These are phyloP conservation scores for Penicillium desertorum DNA, from an alignment of 495 filamentous ascomycete genomes.

Conservation along the genomic window DNA sequence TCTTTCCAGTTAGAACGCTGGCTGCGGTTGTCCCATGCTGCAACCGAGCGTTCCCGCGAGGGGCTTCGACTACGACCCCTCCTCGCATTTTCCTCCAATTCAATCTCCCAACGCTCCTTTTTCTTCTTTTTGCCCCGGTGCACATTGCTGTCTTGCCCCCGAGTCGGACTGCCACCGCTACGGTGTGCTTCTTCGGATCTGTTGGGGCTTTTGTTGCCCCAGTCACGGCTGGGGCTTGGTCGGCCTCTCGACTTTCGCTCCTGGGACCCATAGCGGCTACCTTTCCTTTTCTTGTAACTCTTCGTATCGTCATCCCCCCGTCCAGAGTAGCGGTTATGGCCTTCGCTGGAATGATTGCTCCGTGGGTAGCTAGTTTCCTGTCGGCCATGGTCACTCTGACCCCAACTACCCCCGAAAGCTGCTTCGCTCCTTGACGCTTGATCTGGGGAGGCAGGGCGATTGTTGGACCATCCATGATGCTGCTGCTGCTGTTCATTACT, in stretches of 20 bases:
- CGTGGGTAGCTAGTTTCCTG: neutral
- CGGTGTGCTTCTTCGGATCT: neutral
- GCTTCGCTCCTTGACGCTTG: neutral
- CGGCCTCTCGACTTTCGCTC: neutral
- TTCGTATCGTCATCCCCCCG: neutral
- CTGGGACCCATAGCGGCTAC: neutral
- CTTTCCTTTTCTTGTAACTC: neutral
- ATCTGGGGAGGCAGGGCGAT: neutral
- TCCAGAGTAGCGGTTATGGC: neutral
- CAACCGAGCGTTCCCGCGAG: neutral
- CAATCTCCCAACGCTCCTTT: neutral
- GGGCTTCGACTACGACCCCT: neutral
- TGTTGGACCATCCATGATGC: neutral
- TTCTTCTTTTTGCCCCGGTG: neutral
- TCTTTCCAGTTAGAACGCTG: neutral
- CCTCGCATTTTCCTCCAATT: neutral
- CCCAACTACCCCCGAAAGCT: neutral
- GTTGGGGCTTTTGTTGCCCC: neutral
- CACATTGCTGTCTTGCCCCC: neutral
- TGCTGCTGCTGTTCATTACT: neutral
- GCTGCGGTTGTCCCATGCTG: neutral
- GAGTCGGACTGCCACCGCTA: neutral
- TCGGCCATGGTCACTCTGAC: neutral
- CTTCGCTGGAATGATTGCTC: neutral
- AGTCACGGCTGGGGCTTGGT: neutral